Conservation (phyloP, 495 filamentous ascomycete species). For the Aspergillus ellipticus region DNA sequence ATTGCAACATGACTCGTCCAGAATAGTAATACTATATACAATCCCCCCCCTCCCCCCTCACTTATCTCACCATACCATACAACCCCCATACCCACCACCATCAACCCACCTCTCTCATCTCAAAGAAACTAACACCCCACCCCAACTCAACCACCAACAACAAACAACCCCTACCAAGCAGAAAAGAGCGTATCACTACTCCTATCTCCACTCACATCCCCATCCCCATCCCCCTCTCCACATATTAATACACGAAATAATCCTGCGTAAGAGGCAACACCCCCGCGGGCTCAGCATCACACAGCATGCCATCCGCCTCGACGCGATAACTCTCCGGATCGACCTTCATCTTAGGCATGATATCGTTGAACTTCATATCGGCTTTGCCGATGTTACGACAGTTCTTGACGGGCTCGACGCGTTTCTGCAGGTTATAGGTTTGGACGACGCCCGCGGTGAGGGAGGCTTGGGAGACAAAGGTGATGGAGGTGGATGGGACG, state of each 20-base stretch:
- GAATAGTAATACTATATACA: not conserved
- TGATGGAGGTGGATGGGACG: conserved; percentile 68
- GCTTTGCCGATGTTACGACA: conserved; percentile 80
- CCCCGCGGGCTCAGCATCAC: conserved; percentile 68
- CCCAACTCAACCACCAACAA: too few species aligned
- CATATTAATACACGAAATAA: conserved; percentile 19
- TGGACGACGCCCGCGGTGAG: conserved; percentile 62
- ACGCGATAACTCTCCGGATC: conserved; percentile 90
- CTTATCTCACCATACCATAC: not conserved
- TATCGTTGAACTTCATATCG: conserved; percentile 93
- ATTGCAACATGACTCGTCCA: not conserved
- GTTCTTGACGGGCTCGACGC: conserved; percentile 74
- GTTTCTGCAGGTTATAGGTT: conserved; percentile 71
- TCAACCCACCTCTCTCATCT: not conserved
- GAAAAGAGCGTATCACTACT: not conserved
- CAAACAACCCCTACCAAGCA: too few species aligned
- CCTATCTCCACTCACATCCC: not conserved
- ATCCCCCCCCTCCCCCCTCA: too few species aligned
- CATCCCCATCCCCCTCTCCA: not conserved
- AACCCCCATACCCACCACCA: not conserved
- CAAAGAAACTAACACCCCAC: too few species aligned
- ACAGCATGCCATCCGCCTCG: conserved; percentile 78
- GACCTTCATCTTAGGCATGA: conserved; percentile 87
- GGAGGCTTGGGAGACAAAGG: conserved; percentile 77
- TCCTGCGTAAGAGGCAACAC: conserved; percentile 76